phyloP scores from a whole-genome alignment of 129 eudicot species.

The Centella asiatica region DNA sequence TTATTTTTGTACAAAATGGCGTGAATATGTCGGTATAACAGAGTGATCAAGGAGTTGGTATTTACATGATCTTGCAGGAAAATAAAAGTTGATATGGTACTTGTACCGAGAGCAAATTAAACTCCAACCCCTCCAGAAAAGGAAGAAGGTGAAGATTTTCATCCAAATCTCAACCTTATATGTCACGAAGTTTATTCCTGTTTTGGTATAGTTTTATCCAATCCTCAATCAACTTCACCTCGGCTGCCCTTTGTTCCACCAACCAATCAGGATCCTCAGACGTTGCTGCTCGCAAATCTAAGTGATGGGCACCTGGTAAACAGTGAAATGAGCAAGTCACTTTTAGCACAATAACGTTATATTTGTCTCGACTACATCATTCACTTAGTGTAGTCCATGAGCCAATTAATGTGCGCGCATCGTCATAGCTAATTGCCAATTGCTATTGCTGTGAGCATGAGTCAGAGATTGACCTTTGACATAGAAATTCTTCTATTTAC shows the following conservation, averaged over 20 bases:
- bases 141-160: neutral
- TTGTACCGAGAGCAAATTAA: neutral
- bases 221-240: conserved; percentile 43
- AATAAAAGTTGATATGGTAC: too few species aligned
- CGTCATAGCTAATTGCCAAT: too few species aligned
- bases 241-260: conserved; percentile 64
- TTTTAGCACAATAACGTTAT: neutral
- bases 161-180: conserved; percentile 15
- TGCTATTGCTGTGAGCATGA: too few species aligned
- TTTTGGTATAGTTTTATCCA: conserved; percentile 50
- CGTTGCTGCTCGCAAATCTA: conserved; percentile 76
- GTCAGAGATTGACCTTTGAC: too few species aligned
- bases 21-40: too few species aligned
- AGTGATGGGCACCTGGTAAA: conserved; percentile 85
- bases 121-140: neutral
- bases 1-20: too few species aligned
- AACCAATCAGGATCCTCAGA: conserved; percentile 83
- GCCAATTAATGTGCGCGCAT: too few species aligned
- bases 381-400: too few species aligned
- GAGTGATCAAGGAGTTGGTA: too few species aligned
- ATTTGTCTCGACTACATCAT: neutral
- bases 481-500: too few species aligned
- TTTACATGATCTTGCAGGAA: too few species aligned
- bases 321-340: neutral
- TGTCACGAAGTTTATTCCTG: conserved; percentile 26